Conservation (phyloP, 768 basidiomycete genomes). For the Hysterangium stoloniferum region DNA sequence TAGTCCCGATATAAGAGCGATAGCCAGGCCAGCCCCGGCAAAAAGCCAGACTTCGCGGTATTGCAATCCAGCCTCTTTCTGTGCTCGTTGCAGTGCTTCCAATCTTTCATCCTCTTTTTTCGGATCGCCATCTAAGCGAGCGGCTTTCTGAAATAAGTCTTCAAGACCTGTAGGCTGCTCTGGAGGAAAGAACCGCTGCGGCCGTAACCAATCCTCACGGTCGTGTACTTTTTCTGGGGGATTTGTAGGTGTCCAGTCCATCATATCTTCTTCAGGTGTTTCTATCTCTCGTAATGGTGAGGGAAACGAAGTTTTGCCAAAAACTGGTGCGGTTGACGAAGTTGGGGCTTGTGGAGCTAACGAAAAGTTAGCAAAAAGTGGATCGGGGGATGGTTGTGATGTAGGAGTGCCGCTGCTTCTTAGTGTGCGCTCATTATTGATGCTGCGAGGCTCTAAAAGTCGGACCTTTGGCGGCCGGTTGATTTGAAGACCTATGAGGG, state of each 20-base stretch:
- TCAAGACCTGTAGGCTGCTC: constrained; percentile 75
- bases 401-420: background rate
- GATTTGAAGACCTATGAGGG: constrained; percentile 48
- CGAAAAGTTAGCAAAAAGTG: constrained; percentile 59
- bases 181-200: constrained; percentile 70
- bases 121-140: constrained; percentile 2
- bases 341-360: constrained; percentile 27
- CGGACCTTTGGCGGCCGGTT: constrained; percentile 66
- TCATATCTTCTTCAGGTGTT: constrained; percentile 37
- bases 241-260: constrained; percentile 67
- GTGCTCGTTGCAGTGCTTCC: background rate
- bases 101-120: background rate
- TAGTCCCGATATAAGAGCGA: background rate
- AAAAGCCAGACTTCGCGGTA: background rate
- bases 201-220: constrained; percentile 49
- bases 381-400: constrained; percentile 41
- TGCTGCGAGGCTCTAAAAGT: constrained; percentile 49
- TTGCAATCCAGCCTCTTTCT: background rate
- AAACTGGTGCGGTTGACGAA: constrained; percentile 40
- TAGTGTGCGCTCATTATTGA: constrained; percentile 11
- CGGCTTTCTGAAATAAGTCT: constrained; percentile 39
- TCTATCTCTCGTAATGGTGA: background rate
- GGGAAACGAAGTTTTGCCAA: constrained; percentile 59
- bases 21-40: background rate
- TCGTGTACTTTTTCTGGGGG: constrained; percentile 25